Base-by-base conservation (phyloP, 2,329 filamentous ascomycete genomes). In the Penicillium brevicompactum region DNA sequence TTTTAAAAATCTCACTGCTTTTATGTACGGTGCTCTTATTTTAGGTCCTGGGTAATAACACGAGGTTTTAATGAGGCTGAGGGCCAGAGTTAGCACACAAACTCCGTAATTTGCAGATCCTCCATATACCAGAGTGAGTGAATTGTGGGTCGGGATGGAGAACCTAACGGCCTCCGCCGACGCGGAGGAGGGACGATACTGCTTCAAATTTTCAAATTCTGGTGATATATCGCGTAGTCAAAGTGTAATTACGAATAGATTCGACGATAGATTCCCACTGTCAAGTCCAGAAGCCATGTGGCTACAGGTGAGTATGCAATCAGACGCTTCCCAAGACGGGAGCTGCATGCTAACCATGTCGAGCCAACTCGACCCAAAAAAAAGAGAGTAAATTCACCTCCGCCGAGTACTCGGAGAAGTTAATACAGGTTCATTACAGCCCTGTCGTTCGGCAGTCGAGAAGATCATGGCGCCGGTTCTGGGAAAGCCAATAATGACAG, bases 1-100 rank as follows among this genome's bases (percentile, higher is more conserved):
- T 18, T 18, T n/a, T 52, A 30, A n/a, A 8, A 40, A 30, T 54
- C 37, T 49, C 44, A 44, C 21, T 24, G 4, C 24, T 14, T 32
- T 16, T 24, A 37, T 21, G 46, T 37, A n/a, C 18, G 42, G 21
- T 45, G 46, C 30, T n/a, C 42, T 45, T 53, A 49, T 43, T 49
- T 27, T 38, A 34, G 13, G 18, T 5, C 44, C 51, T 41, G 30
- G 27, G 34, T 7, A 2, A 49, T 43, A 37, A n/a, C 14, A 11
- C n/a, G 4, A 13, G 37, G 6, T 37, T 5, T 7, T 49, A 14
- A 49, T 42, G 30, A 30, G 51, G 30, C 27, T 16, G 24, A 51
- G 30, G 24, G 24, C 5, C 8, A 27, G 24, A 27, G 24, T 18
- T 18, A 18, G 18, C 18, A 18, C 18, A 18, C 18, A 18, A 1